phyloP scores from a whole-genome alignment of 2,329 filamentous ascomycete species.

The Arthrinium phaeospermum region DNA sequence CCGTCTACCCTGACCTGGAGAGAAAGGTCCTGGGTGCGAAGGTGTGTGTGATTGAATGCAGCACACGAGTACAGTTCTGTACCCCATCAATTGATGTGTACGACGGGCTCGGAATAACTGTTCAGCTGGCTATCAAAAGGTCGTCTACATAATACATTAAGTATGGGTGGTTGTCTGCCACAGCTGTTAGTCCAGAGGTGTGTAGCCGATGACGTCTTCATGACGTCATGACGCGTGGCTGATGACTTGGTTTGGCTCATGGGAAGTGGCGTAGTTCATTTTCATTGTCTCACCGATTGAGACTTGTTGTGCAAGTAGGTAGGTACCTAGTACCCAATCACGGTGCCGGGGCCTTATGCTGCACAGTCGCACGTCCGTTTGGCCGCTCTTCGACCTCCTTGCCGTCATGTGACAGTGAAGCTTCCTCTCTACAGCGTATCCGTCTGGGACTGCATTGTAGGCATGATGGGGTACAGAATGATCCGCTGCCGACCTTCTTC shows the following conservation, averaged over 20 bases:
- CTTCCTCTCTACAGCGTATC: background rate
- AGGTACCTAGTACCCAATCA: too few relatives aligned
- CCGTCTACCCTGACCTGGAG: background rate
- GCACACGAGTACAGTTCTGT: background rate
- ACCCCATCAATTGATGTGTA: background rate
- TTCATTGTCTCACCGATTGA: too few relatives aligned
- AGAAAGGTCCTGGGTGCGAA: background rate
- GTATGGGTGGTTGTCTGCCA: too few relatives aligned
- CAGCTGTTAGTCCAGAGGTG: too few relatives aligned
- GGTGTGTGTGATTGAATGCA: background rate
- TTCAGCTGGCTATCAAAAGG: background rate
- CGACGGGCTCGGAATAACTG: too few relatives aligned
- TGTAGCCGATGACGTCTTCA: background rate
- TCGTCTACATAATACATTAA: too few relatives aligned
- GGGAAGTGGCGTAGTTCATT: background rate
- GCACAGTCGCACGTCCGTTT: too few relatives aligned
- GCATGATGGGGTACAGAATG: too few relatives aligned
- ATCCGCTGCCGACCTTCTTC: too few relatives aligned
- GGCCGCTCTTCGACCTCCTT: background rate
- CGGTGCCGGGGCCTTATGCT: too few relatives aligned
- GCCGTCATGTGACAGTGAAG: background rate
- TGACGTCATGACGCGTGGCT: constrained; percentile 2
- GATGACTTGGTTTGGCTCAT: background rate
- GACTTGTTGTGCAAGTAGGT: too few relatives aligned
- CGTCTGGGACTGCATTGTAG: too few relatives aligned